Evolutionary conservation across 2,329 filamentous ascomycete genomes (phyloP).

Genomic region (Remersonia thermophila): DNA sequence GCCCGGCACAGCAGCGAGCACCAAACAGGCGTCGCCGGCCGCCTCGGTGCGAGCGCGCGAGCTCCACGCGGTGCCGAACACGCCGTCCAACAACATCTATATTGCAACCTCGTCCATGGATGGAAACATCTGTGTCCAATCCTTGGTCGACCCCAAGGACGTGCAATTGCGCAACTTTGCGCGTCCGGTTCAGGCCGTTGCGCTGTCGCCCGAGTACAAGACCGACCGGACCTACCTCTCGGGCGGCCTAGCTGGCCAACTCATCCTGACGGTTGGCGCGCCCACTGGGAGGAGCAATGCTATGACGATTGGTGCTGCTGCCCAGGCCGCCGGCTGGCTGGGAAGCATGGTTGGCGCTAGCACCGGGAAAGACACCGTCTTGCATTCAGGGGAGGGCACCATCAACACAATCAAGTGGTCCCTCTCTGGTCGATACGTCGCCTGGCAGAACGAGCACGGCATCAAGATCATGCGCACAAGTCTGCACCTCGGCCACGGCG

Average conservation of each 20-base stretch:
- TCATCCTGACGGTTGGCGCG: conserved; percentile 77
- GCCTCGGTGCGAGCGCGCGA: conserved; percentile 41
- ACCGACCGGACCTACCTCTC: conserved; percentile 81
- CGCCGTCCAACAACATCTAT: conserved; percentile 80
- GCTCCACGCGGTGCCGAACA: conserved; percentile 50
- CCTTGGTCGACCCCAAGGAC: conserved; percentile 76
- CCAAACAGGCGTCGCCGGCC: conserved; percentile 34
- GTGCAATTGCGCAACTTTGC: conserved; percentile 88
- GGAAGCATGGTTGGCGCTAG: conserved; percentile 74
- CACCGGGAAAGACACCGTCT: conserved; percentile 69
- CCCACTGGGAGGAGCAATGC: conserved; percentile 72
- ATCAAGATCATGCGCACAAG: conserved; percentile 97
- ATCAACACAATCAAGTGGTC: conserved; percentile 95
- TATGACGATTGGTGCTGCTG: conserved; percentile 72
- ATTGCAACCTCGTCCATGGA: conserved; percentile 91
- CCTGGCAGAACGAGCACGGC: conserved; percentile 92
- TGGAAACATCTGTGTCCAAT: conserved; percentile 87
- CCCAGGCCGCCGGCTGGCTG: conserved; percentile 82
- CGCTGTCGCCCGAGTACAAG: conserved; percentile 90
- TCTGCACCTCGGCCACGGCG: conserved; percentile 61
- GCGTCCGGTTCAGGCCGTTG: conserved; percentile 80
- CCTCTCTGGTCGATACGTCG: conserved; percentile 78
- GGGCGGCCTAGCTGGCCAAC: conserved; percentile 73
- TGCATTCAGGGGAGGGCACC: conserved; percentile 84
- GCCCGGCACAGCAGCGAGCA: conserved; percentile 27